Base-by-base conservation (phyloP, 345 rosid species). In the Hibiscus trionum region DNA sequence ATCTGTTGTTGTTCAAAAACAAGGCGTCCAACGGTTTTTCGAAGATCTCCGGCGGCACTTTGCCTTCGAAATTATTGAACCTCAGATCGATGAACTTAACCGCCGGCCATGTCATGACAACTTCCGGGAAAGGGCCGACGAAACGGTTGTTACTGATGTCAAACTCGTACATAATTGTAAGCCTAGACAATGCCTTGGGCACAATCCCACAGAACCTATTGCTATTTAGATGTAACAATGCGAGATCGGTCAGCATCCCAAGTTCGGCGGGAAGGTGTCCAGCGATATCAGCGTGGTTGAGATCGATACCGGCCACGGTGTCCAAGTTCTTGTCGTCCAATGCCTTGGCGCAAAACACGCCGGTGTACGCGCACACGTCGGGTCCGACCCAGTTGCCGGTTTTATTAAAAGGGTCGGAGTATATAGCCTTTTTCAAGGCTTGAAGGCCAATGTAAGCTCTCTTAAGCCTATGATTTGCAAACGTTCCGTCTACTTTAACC, bases 101-200 rank as follows among this genome's bases (percentile, higher is more conserved):
- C 0, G 39, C 60, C 0, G 89, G 86, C 98, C 97, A 89, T 0
- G 80, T 52, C 5, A 93, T 79, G 53, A 74, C 76, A 19, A 86
- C 88, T 0, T 35, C 35, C 0, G 97, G 96, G 80, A 92, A 92
- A 19, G 70, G 17, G 11, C 96, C 97, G 9, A 88, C 97, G 9
- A 93, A 88, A 0, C 98, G 84, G 79, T 93, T 93, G 84, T 88
- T 93, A 75, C 97, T 93, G 68, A 91, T 75, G 72, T 93, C 98
- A 27, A 93, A 91, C 80, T 93, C 98, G n/a, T 80, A 71, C 91
- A 91, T 87, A 12, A 85, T 70, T 10, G 55, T 80, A 46, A 91
- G 81, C 69, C 75, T 86, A 17, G 80, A 73, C 0, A 93, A 11
- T 77, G 82, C 85, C 65, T 76, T 77, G 4, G 98, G 98, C 19